Conservation (phyloP, 2,329 filamentous ascomycete genomes). For the Colletotrichum musicola region DNA sequence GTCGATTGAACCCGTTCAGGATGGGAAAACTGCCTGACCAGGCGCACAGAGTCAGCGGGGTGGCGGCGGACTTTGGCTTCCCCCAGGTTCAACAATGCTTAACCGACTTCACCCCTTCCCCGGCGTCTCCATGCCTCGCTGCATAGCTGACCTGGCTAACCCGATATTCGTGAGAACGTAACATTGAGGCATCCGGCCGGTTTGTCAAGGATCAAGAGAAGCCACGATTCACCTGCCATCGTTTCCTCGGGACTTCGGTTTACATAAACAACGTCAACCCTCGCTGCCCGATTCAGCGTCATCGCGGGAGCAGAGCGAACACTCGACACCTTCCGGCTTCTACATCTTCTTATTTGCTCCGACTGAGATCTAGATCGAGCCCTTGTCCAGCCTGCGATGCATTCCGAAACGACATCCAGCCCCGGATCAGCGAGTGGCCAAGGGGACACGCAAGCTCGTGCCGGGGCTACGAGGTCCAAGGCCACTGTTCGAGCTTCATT, state of each 20-base stretch:
- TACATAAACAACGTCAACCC: constrained; percentile 35
- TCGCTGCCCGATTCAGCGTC: background rate
- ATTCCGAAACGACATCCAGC: constrained; percentile 16
- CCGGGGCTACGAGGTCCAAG: constrained; percentile 43
- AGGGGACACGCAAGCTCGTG: constrained; percentile 25
- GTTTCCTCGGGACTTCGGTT: background rate
- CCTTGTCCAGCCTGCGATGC: constrained; percentile 14
- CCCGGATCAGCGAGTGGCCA: constrained; percentile 19
- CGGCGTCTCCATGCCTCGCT: constrained; percentile 5
- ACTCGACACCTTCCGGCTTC: background rate
- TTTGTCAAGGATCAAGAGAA: background rate
- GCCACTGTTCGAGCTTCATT: constrained; percentile 56
- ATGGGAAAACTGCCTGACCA: constrained; percentile 3
- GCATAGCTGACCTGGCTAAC: constrained; percentile 5
- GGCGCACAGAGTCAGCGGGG: constrained; percentile 1
- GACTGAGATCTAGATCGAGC: background rate
- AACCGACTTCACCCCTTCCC: constrained; percentile 1
- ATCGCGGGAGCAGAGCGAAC: background rate
- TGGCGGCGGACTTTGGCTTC: constrained; percentile 18
- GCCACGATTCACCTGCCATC: background rate
- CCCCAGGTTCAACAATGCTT: background rate
- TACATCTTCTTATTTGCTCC: background rate
- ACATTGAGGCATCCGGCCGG: constrained; percentile 26
- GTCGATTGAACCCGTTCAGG: background rate
- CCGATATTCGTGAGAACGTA: constrained; percentile 6